Evolutionary conservation across 176 grass and related monocot species (phyloP).

Genomic region (Pharus latifolius): DNA sequence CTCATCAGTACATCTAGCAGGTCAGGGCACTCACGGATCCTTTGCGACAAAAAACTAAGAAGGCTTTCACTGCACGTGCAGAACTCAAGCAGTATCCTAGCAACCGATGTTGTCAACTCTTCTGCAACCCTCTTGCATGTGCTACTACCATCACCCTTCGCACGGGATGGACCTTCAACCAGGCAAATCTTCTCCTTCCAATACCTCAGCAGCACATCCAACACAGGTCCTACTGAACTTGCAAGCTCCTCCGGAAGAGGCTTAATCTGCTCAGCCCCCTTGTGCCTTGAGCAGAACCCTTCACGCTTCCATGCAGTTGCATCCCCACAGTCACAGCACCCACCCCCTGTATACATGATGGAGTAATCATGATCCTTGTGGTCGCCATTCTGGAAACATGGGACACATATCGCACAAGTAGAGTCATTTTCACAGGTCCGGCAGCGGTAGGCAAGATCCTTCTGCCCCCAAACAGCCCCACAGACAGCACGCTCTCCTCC

Average conservation of each 20-base stretch:
- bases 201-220: constrained; percentile 56
- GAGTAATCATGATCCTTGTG: constrained; percentile 94
- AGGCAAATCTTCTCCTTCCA: constrained; percentile 64
- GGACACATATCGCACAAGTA: constrained; percentile 89
- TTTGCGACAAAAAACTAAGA: constrained; percentile 70
- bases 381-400: constrained; percentile 85
- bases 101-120: constrained; percentile 46
- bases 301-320: constrained; percentile 87
- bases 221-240: constrained; percentile 51
- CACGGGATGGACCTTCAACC: constrained; percentile 6
- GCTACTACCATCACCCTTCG: not conserved
- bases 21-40: constrained; percentile 39
- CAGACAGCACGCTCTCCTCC: constrained; percentile 67
- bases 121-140: constrained; percentile 21
- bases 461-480: constrained; percentile 74
- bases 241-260: constrained; percentile 54
- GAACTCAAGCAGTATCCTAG: constrained; percentile 72
- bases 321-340: constrained; percentile 96
- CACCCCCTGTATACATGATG: constrained; percentile 89
- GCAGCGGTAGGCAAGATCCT: constrained; percentile 86
- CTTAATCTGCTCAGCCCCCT: constrained; percentile 84
- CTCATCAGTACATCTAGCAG: constrained; percentile 54
- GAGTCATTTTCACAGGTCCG: constrained; percentile 80
- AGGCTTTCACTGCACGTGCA: constrained; percentile 77
- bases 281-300: constrained; percentile 88